Percentiles rank a stretch among this genome's conserved stretches.
Evolutionary conservation across 306 rosid genomes (phyloP).

Genomic region (Vicia villosa): DNA sequence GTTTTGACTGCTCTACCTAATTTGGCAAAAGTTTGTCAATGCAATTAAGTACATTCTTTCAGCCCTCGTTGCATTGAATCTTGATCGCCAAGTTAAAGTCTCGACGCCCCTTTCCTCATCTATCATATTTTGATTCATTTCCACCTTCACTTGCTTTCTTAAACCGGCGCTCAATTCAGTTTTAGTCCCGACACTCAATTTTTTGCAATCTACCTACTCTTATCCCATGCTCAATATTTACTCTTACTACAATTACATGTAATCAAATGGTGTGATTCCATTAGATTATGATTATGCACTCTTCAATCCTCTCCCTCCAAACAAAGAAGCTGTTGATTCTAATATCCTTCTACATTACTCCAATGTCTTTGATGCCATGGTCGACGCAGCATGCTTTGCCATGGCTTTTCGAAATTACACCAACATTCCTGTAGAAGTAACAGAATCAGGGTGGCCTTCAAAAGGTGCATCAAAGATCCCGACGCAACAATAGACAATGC

Average conservation of each 20-base stretch:
- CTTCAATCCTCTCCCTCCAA: slow-evolving; percentile 64
- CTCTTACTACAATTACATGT: slow-evolving; percentile 84
- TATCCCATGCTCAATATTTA: slow-evolving; percentile 75
- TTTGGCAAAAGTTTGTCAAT: slow-evolving; percentile 65
- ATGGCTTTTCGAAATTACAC: slow-evolving; percentile 6
- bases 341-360: too few relatives aligned
- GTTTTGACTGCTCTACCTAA: slow-evolving; percentile 67
- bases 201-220: slow-evolving; percentile 74
- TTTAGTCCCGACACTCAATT: slow-evolving; percentile 69
- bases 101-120: slow-evolving; percentile 77
- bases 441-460: slow-evolving; percentile 62
- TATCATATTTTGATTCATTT: slow-evolving; percentile 75
- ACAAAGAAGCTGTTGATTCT: too few relatives aligned
- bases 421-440: background rate
- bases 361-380: too few relatives aligned
- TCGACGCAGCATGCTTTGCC: background rate
- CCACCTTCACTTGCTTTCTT: slow-evolving; percentile 94
- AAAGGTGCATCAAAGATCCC: background rate
- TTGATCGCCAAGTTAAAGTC: slow-evolving; percentile 71
- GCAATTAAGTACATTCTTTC: slow-evolving; percentile 76
- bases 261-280: slow-evolving; percentile 78
- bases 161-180: slow-evolving; percentile 62
- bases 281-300: slow-evolving; percentile 83
- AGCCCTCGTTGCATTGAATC: slow-evolving; percentile 75
- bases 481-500: too few relatives aligned